Percentiles rank a stretch among this genome's conserved stretches.
These are phyloP conservation scores for Penicillium angulare DNA, from an alignment of 495 filamentous ascomycete species.

Conservation along the genomic window DNA sequence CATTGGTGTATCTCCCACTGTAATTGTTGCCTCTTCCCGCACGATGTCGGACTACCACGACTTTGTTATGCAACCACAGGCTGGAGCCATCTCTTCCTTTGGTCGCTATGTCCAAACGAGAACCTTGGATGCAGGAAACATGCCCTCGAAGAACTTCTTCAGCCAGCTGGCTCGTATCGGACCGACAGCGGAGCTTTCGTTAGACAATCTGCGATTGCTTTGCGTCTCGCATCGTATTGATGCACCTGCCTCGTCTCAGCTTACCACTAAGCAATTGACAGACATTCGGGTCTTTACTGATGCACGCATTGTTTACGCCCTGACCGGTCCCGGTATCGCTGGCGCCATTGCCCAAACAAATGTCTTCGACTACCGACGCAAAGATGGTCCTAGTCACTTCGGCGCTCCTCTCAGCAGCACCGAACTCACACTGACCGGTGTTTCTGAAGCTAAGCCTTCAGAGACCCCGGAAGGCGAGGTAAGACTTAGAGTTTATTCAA, in stretches of 20 bases:
- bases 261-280: slow-evolving; percentile 67
- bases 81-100: slow-evolving; percentile 52
- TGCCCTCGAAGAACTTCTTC: slow-evolving; percentile 47
- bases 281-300: slow-evolving; percentile 79
- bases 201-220: slow-evolving; percentile 66
- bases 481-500: slow-evolving; percentile 14
- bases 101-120: slow-evolving; percentile 69
- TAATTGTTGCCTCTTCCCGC: slow-evolving; percentile 75
- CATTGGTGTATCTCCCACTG: slow-evolving; percentile 71
- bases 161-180: slow-evolving; percentile 53
- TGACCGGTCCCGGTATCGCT: slow-evolving; percentile 77
- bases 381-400: slow-evolving; percentile 64
- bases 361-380: slow-evolving; percentile 80
- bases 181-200: slow-evolving; percentile 59
- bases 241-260: slow-evolving; percentile 30
- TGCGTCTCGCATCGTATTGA: slow-evolving; percentile 41
- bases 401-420: slow-evolving; percentile 76
- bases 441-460: slow-evolving; percentile 59
- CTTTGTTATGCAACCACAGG: slow-evolving; percentile 48
- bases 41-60: slow-evolving; percentile 67
- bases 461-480: slow-evolving; percentile 60
- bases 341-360: slow-evolving; percentile 82
- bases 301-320: slow-evolving; percentile 78
- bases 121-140: slow-evolving; percentile 67
- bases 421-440: slow-evolving; percentile 66